phyloP scores from a whole-genome alignment of 805 yeast genomes.

The Wickerhamiella occidentalis region DNA sequence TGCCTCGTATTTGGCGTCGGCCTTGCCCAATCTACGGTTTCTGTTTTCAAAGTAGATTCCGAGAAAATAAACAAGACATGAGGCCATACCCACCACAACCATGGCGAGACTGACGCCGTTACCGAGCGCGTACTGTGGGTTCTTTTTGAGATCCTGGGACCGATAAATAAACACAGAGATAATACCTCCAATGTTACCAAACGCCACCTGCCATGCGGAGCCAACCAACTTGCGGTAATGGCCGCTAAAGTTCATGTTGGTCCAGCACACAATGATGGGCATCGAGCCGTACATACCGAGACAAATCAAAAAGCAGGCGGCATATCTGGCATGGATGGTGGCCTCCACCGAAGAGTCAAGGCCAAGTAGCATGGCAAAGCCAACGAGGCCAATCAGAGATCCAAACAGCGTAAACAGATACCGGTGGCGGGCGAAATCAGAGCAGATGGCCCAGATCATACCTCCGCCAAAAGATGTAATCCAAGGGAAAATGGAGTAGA shows the following conservation, averaged over 20 bases:
- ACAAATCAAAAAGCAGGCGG: conserved; percentile 49
- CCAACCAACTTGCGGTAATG: conserved; percentile 49
- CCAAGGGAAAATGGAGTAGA: conserved; percentile 82
- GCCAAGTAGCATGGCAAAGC: conserved; percentile 47
- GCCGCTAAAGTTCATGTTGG: conserved; percentile 49
- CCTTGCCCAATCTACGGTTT: conserved; percentile 21
- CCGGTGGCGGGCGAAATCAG: conserved; percentile 41
- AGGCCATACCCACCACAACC: conserved; percentile 32
- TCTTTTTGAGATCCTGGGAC: conserved; percentile 34
- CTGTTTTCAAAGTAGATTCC: conserved; percentile 25
- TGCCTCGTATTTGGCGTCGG: conserved; percentile 20
- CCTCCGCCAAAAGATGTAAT: conserved; percentile 57
- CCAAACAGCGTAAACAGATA: conserved; percentile 25
- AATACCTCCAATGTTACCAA: conserved; percentile 66
- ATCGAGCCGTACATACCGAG: conserved; percentile 50
- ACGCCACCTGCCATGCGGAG: conserved; percentile 53
- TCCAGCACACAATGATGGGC: conserved; percentile 62
- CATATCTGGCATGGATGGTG: conserved; percentile 39
- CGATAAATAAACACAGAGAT: conserved; percentile 45
- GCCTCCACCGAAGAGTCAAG: conserved; percentile 26
- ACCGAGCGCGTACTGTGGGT: conserved; percentile 51
- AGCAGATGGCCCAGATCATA: conserved; percentile 45
- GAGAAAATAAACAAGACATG: conserved; percentile 29
- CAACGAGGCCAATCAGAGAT: conserved; percentile 29
- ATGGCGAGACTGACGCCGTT: conserved; percentile 41